phyloP scores from a whole-genome alignment of 2,329 filamentous ascomycete species.

The Taxawa tesnikishii region DNA sequence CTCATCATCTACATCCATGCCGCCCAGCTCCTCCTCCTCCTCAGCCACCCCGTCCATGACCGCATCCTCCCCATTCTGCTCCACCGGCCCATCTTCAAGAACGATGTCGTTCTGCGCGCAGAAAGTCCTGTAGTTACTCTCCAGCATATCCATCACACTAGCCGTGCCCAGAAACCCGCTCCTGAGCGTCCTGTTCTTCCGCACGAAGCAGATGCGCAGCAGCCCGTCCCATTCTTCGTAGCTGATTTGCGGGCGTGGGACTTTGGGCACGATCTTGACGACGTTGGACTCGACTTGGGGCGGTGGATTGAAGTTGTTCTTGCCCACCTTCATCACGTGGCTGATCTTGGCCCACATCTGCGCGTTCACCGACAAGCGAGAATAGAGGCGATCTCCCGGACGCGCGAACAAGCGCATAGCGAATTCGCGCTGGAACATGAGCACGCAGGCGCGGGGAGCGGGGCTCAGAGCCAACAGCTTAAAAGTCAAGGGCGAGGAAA shows the following conservation, averaged over 20 bases:
- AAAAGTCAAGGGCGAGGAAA: constrained; percentile 86
- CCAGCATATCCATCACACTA: constrained; percentile 70
- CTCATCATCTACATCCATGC: constrained; percentile 44
- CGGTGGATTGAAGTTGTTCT: constrained; percentile 92
- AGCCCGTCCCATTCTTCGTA: constrained; percentile 95
- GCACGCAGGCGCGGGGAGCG: constrained; percentile 70
- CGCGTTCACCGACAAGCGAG: constrained; percentile 78
- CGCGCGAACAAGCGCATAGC: constrained; percentile 79
- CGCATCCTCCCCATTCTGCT: constrained; percentile 24
- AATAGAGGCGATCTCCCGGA: constrained; percentile 81
- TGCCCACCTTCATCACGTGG: constrained; percentile 81
- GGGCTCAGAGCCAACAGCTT: constrained; percentile 72
- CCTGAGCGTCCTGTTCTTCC: constrained; percentile 84
- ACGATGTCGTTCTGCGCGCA: constrained; percentile 76
- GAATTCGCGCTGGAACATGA: constrained; percentile 97
- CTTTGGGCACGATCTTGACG: constrained; percentile 79
- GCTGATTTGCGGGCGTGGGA: constrained; percentile 71
- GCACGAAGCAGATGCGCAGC: constrained; percentile 66
- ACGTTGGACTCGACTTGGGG: constrained; percentile 87
- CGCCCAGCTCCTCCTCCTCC: constrained; percentile 34
- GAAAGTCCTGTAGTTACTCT: constrained; percentile 80
- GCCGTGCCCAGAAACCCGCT: constrained; percentile 70
- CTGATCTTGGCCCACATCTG: constrained; percentile 76
- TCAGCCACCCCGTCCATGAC: constrained; percentile 30
- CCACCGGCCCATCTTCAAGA: constrained; percentile 53